A percentile compares a stretch with the other conserved stretches of the same genome.
These are phyloP conservation scores for Entomophthora muscae DNA, from an alignment of 371 early-diverging fungal species.

Conservation along the genomic window DNA sequence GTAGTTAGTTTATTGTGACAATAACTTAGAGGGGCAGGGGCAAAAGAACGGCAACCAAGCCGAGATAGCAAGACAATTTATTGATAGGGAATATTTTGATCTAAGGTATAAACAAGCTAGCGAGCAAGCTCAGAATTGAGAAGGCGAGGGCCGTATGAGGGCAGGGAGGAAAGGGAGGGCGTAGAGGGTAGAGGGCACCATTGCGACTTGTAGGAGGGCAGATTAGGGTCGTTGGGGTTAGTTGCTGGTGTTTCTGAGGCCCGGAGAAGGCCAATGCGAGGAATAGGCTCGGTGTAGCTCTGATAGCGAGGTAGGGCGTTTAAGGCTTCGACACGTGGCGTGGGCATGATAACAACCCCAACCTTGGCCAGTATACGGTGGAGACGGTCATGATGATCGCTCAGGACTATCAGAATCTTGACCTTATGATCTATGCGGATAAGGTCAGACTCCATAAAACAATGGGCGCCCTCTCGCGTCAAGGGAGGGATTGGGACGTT, in stretches of 20 bases:
- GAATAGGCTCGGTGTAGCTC: not conserved
- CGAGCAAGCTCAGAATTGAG: not conserved
- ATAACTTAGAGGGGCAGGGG: no score
- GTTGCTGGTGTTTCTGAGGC: not conserved
- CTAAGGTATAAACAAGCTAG: not conserved
- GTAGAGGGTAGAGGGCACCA: slow-evolving; percentile 1
- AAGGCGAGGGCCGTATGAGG: not conserved
- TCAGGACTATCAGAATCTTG: slow-evolving; percentile 3
- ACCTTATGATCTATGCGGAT: slow-evolving; percentile 6
- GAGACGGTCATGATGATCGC: slow-evolving; percentile 1
- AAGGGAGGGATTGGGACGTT: slow-evolving; percentile 5
- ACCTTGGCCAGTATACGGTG: slow-evolving; percentile 7
- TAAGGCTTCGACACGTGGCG: not conserved
- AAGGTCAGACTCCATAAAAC: slow-evolving; percentile 1
- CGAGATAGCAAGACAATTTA: not conserved
- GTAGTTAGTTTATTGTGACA: no score
- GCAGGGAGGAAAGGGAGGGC: slow-evolving; percentile 2
- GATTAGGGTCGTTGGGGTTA: not conserved
- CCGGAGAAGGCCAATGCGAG: not conserved
- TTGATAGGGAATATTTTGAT: not conserved
- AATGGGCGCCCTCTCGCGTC: not conserved
- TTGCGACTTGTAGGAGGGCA: slow-evolving; percentile 5
- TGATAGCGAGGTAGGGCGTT: slow-evolving; percentile 7
- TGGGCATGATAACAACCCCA: slow-evolving; percentile 5
- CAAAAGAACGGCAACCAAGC: not conserved